Evolutionary conservation across 2,329 filamentous ascomycete genomes (phyloP).

Genomic region (Paecilomyces variotii): DNA sequence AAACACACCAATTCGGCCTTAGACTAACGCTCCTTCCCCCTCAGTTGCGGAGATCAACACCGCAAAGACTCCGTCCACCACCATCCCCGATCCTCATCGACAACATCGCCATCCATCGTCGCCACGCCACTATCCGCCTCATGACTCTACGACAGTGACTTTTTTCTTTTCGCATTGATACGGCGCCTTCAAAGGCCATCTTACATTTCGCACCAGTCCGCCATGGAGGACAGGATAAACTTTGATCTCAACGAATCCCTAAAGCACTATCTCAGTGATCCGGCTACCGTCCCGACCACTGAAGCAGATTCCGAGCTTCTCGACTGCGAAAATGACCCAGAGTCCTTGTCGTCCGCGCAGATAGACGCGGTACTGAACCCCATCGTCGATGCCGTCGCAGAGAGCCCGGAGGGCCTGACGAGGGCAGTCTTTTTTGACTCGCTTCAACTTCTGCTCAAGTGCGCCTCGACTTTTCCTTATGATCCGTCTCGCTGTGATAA

Average conservation of each 20-base stretch:
- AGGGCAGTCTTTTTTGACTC: slow-evolving; percentile 79
- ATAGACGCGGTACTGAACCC: slow-evolving; percentile 83
- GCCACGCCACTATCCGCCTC: not conserved
- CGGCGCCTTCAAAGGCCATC: not conserved
- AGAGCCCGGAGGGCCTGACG: slow-evolving; percentile 81
- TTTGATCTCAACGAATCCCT: slow-evolving; percentile 97
- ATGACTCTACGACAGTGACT: not conserved
- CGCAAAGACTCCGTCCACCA: not conserved
- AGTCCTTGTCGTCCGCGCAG: slow-evolving; percentile 67
- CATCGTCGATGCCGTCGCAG: slow-evolving; percentile 85
- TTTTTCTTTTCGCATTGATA: not conserved
- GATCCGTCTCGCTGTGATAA: slow-evolving; percentile 21
- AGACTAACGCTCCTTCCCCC: slow-evolving; percentile 5
- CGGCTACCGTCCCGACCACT: slow-evolving; percentile 69
- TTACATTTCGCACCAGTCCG: slow-evolving; percentile 27
- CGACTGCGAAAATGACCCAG: slow-evolving; percentile 88
- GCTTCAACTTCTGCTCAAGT: slow-evolving; percentile 94
- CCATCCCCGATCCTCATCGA: not conserved
- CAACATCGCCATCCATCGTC: not conserved
- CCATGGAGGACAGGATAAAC: slow-evolving; percentile 58
- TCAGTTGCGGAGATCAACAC: not conserved
- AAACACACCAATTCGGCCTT: slow-evolving; percentile 12
- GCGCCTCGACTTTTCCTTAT: slow-evolving; percentile 51
- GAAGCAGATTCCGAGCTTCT: slow-evolving; percentile 77
- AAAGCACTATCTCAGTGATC: slow-evolving; percentile 94